A percentile compares a stretch with the other conserved stretches of the same genome.
phyloP scores from a whole-genome alignment of 148 eudicot genomes.

The Chenopodium formosanum region DNA sequence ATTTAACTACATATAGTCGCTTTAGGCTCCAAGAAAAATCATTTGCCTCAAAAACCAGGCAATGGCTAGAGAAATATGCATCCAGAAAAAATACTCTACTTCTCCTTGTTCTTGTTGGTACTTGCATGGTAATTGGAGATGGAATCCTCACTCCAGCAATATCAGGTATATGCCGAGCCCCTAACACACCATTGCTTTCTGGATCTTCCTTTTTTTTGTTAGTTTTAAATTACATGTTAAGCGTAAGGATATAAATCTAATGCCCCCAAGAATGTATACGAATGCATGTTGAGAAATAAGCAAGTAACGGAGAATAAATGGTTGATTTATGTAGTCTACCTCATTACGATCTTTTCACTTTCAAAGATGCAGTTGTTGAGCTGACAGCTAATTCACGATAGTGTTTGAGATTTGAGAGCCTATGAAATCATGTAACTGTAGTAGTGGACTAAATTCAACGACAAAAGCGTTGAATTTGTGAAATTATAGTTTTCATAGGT shows the following conservation, averaged over 20 bases:
- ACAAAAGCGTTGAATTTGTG: not conserved
- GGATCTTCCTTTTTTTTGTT: not conserved
- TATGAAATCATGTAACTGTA: not conserved
- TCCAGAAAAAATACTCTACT: conserved; percentile 74
- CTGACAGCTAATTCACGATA: too few species aligned
- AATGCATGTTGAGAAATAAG: too few species aligned
- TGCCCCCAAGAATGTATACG: not conserved
- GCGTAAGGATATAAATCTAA: not conserved
- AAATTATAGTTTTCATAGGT: not conserved
- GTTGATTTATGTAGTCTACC: not conserved
- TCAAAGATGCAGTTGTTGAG: not conserved
- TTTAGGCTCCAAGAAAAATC: conserved; percentile 60
- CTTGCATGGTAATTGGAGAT: conserved; percentile 96
- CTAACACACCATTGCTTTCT: not conserved
- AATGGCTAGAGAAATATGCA: conserved; percentile 75
- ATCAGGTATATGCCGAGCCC: conserved; percentile 56
- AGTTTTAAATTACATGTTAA: not conserved
- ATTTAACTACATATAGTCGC: conserved; percentile 93
- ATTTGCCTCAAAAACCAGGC: conserved; percentile 81
- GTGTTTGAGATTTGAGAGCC: not conserved
- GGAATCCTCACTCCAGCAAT: conserved; percentile 97
- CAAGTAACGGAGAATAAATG: not conserved
- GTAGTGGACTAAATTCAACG: not conserved
- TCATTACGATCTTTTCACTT: not conserved
- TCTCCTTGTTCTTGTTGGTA: conserved; percentile 78